Percentiles rank a stretch among this genome's conserved stretches.
These are phyloP conservation scores for Paecilomyces sp. DNA, from an alignment of 2,329 filamentous ascomycete genomes.

Conservation along the genomic window DNA sequence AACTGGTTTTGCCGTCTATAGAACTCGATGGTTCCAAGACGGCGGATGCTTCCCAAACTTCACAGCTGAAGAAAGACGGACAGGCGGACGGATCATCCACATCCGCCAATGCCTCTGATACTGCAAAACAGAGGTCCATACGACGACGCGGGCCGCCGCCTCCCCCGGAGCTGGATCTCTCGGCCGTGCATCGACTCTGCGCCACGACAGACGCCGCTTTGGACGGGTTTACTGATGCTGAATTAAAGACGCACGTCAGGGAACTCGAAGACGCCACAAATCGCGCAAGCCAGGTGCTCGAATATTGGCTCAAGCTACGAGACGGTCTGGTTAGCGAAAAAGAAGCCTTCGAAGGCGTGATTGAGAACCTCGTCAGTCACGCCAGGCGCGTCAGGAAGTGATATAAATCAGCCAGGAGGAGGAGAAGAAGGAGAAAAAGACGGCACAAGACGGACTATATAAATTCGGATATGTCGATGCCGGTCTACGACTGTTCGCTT, in stretches of 20 bases:
- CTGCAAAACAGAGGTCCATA: conserved; percentile 20
- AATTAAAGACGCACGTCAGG: conserved; percentile 65
- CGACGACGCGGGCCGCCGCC: conserved; percentile 50
- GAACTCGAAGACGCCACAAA: conserved; percentile 62
- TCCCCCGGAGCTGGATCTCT: conserved; percentile 70
- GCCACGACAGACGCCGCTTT: conserved; percentile 79
- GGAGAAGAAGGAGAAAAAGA: background rate
- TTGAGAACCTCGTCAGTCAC: conserved; percentile 92
- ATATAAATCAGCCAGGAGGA: conserved; percentile 5
- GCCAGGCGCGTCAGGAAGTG: conserved; percentile 77
- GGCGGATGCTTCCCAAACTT: conserved; percentile 51
- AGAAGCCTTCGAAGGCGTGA: conserved; percentile 91
- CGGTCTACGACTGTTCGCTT: background rate
- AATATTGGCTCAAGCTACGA: conserved; percentile 80
- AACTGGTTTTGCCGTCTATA: conserved; percentile 84
- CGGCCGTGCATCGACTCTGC: conserved; percentile 70
- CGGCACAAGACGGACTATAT: background rate
- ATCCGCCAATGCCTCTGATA: conserved; percentile 18
- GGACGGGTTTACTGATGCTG: conserved; percentile 67
- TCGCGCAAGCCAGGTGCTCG: conserved; percentile 68
- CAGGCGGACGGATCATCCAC: conserved; percentile 13
- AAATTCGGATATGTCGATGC: background rate
- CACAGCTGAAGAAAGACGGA: conserved; percentile 27
- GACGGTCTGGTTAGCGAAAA: conserved; percentile 86
- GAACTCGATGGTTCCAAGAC: conserved; percentile 46